These are phyloP conservation scores for Tetragonia tetragonoides DNA, from an alignment of 148 eudicot species.

Conservation along the genomic window DNA sequence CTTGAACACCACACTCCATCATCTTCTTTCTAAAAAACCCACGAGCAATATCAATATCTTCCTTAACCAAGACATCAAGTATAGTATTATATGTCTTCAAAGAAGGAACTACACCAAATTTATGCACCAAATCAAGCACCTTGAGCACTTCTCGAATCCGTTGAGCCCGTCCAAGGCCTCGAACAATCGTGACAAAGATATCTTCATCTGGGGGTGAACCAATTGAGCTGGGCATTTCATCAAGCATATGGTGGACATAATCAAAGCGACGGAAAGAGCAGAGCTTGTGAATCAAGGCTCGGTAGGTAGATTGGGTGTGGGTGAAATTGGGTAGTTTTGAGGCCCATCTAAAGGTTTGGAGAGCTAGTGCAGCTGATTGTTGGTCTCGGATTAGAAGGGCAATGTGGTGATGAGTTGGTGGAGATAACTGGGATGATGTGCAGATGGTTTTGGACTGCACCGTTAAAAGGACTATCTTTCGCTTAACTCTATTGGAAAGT, in stretches of 20 bases:
- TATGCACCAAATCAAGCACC: conserved; percentile 53
- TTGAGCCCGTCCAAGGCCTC: conserved; percentile 69
- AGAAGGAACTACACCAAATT: conserved; percentile 51
- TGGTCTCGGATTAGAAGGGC: conserved; percentile 67
- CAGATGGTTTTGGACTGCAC: conserved; percentile 41
- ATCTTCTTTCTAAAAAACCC: conserved; percentile 85
- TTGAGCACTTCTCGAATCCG: conserved; percentile 55
- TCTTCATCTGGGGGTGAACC: conserved; percentile 75
- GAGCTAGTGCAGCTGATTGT: conserved; percentile 54
- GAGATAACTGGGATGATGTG: conserved; percentile 7
- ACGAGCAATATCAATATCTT: conserved; percentile 87
- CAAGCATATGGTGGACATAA: conserved; percentile 51
- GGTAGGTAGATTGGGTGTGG: conserved; percentile 69
- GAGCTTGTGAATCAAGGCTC: conserved; percentile 72
- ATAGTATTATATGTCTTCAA: conserved; percentile 70
- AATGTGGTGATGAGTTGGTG: conserved; percentile 66
- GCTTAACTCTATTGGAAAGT: not conserved
- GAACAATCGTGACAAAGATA: conserved; percentile 62
- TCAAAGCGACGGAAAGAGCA: conserved; percentile 74
- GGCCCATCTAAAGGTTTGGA: conserved; percentile 92
- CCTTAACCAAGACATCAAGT: conserved; percentile 86
- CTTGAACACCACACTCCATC: conserved; percentile 66
- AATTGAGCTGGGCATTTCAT: conserved; percentile 84
- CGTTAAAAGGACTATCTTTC: not conserved
- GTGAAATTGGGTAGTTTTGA: conserved; percentile 67